These are phyloP conservation scores for Allium cepa DNA, from an alignment of 106 monocot genomes.

Conservation along the genomic window DNA sequence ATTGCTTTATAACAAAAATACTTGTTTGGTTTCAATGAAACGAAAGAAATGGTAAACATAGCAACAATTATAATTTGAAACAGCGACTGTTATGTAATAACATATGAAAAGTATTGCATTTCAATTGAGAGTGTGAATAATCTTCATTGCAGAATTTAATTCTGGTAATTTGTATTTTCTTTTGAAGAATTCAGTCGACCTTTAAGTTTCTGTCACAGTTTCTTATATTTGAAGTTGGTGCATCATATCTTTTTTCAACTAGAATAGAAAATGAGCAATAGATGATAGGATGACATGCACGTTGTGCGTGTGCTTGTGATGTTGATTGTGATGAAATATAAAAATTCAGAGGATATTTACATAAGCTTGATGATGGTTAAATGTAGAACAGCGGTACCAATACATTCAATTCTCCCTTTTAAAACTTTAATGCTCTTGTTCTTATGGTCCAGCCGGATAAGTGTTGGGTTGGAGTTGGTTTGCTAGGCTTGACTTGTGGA, in stretches of 20 bases:
- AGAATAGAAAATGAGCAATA: background rate
- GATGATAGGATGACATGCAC: background rate
- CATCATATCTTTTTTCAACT: background rate
- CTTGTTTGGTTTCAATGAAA: background rate
- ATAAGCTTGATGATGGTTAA: background rate
- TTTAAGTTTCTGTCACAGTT: background rate
- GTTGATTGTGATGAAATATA: background rate
- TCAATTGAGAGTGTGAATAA: background rate
- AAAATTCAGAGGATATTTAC: too few species aligned
- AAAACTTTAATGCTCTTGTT: background rate
- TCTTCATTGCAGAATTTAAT: background rate
- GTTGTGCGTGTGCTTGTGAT: background rate
- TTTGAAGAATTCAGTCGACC: background rate
- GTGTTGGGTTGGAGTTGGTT: conserved; percentile 64
- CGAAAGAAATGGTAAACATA: background rate
- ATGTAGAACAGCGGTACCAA: background rate
- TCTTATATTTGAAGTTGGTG: background rate
- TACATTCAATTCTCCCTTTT: background rate
- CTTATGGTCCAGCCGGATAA: conserved; percentile 60
- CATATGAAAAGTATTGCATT: background rate
- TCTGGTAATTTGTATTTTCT: background rate
- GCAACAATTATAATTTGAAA: too few species aligned
- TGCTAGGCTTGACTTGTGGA: conserved; percentile 71
- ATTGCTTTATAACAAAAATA: background rate
- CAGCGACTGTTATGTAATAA: too few species aligned